Base-by-base conservation (phyloP, 208 protist species). In the Trypanosoma caninum region DNA sequence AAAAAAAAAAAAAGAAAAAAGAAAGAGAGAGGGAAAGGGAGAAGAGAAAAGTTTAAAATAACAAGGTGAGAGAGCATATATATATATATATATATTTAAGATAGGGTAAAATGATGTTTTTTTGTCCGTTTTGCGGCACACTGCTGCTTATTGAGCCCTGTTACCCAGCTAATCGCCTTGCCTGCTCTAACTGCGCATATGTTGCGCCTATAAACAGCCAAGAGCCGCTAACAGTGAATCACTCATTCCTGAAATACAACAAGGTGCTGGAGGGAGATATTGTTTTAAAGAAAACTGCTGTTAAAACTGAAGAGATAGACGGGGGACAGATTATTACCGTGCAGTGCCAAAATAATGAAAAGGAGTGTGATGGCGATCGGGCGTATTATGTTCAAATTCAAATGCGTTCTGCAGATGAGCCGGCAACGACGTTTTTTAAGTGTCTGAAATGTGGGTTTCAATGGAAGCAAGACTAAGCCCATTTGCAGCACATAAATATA, bases 351-450 rank as follows among this genome's bases (percentile, higher is more conserved):
- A 93, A 93, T 63, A 84, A 91, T 23, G 79, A 85, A 23, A 66
- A 58, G 25, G 35, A 46, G 42, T 99, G 97, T 65, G 74, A 74
- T 18, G 72, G 96, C 46, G 57, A 70, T 13, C 73, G 83, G 54
- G 96, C 97, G 8, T 97, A 87, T 62, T 99, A 93, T 68, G 84
- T 97, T 44, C 96, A 99, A 60, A 79, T 98, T 53, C 98, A 99
- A 75, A 99, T 97, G 65, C 87, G 98, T 28, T 98, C 91, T 13
- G 97, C 97, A 7, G 98, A 99, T 86, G 98, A 99, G 80, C 97
- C 98, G 20, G 91, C 95, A 46, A 98, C 97, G 18, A 97, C 89
- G 3, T 99, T 99, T 72, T 98, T 96, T 65, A 93, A 86, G 61
- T 99, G 97, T 69, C 71, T 87, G n/a, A 84, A 96, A 59, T 99